Evolutionary conservation across 2,329 filamentous ascomycete genomes (phyloP).

Genomic region (Pyricularia pennisetigena): DNA sequence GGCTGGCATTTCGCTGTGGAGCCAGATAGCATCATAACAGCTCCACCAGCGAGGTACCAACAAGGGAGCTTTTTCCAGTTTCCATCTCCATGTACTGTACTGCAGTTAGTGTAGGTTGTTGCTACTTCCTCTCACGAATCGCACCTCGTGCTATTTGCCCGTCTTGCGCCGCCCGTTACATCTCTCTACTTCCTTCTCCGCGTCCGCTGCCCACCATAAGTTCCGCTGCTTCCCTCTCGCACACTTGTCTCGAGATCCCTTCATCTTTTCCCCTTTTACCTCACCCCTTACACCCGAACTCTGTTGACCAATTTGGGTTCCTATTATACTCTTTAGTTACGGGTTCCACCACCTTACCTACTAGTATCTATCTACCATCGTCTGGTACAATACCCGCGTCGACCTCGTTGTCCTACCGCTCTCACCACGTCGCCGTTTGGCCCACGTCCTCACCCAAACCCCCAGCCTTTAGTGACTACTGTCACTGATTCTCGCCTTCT

Average conservation of each 20-base stretch:
- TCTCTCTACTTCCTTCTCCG: slow-evolving; percentile 1
- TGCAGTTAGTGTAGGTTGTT: background rate
- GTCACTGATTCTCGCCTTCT: background rate
- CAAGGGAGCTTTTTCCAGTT: background rate
- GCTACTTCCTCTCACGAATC: slow-evolving; percentile 13
- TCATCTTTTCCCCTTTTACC: background rate
- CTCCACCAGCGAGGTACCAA: background rate
- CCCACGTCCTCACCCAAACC: background rate
- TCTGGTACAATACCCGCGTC: background rate
- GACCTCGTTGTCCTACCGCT: background rate
- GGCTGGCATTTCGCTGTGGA: background rate
- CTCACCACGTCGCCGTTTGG: background rate
- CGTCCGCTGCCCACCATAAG: slow-evolving; percentile 4
- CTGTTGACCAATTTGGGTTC: background rate
- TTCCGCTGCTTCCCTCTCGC: slow-evolving; percentile 1
- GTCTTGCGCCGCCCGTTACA: slow-evolving; percentile 5
- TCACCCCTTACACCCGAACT: background rate
- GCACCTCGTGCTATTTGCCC: slow-evolving; percentile 7
- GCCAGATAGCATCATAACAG: background rate
- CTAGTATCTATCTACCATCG: background rate
- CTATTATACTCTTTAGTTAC: slow-evolving; percentile 3
- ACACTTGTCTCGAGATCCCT: background rate
- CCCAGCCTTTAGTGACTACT: background rate
- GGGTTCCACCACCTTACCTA: slow-evolving; percentile 1
- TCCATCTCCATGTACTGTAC: background rate